Conservation (phyloP, 495 filamentous ascomycete genomes). For the Xylaria flabelliformis region DNA sequence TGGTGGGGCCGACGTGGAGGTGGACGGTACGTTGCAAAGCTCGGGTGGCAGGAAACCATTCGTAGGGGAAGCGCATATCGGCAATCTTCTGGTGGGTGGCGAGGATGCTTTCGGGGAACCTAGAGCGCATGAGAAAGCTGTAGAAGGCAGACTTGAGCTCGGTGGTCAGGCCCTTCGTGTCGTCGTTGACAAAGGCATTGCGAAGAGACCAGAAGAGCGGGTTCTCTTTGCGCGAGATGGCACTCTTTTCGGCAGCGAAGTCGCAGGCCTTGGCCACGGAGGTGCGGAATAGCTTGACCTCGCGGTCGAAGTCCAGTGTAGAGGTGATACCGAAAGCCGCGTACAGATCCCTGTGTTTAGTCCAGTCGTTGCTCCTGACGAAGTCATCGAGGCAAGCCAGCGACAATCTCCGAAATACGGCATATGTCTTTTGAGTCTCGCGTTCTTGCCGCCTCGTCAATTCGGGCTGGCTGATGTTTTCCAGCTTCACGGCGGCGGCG, state of each 20-base stretch:
- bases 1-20: constrained; percentile 96
- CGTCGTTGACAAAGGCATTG: constrained; percentile 59
- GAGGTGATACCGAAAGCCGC: constrained; percentile 41
- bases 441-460: neutral
- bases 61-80: constrained; percentile 82
- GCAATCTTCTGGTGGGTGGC: constrained; percentile 68
- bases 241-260: constrained; percentile 39
- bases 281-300: constrained; percentile 45
- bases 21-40: constrained; percentile 81
- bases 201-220: constrained; percentile 62
- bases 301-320: constrained; percentile 39
- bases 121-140: constrained; percentile 51
- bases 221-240: constrained; percentile 47
- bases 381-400: constrained; percentile 27
- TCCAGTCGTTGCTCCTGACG: constrained; percentile 24
- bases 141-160: constrained; percentile 70
- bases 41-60: constrained; percentile 89
- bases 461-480: neutral
- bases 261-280: constrained; percentile 45
- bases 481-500: neutral
- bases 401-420: constrained; percentile 26
- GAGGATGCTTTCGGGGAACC: constrained; percentile 41
- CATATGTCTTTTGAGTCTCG: constrained; percentile 27
- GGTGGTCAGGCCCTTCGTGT: constrained; percentile 53
- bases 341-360: constrained; percentile 34